These are phyloP conservation scores for Sphaerulina populicola DNA, from an alignment of 2,329 filamentous ascomycete genomes.

Conservation along the genomic window DNA sequence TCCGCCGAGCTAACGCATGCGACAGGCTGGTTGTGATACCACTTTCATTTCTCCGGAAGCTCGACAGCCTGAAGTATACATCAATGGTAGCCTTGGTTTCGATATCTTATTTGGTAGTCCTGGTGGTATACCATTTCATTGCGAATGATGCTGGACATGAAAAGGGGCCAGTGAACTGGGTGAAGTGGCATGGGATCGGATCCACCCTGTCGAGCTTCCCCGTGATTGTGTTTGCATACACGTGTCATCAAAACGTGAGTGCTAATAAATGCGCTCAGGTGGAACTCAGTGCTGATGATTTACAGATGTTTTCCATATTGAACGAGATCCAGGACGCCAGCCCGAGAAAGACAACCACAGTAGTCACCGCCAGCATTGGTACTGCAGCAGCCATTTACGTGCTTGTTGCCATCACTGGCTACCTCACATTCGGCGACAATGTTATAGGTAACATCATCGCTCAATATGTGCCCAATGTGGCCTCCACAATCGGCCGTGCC, in stretches of 20 bases:
- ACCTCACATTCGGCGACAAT: conserved; percentile 86
- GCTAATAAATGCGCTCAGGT: background rate
- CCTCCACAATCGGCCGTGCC: conserved; percentile 84
- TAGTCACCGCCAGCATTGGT: conserved; percentile 77
- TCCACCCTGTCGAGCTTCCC: conserved; percentile 77
- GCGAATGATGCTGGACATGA: conserved; percentile 65
- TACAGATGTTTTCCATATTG: conserved; percentile 92
- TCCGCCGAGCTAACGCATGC: conserved; percentile 2
- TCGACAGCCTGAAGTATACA: conserved; percentile 96
- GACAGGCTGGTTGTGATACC: conserved; percentile 80
- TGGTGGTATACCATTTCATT: conserved; percentile 87
- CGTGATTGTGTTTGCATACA: conserved; percentile 98
- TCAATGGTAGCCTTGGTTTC: conserved; percentile 84
- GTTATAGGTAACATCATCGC: conserved; percentile 88
- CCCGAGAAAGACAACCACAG: conserved; percentile 65
- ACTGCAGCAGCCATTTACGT: conserved; percentile 81
- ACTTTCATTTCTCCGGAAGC: conserved; percentile 76
- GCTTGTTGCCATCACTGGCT: conserved; percentile 87
- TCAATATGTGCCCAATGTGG: conserved; percentile 72
- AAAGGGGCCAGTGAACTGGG: conserved; percentile 64
- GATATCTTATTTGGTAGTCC: conserved; percentile 85
- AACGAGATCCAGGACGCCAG: conserved; percentile 88
- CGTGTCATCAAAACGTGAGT: conserved; percentile 89
- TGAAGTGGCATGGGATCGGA: conserved; percentile 71
- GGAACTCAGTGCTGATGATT: conserved; percentile 11